Evolutionary conservation across 352 stramenopile species (phyloP).

Genomic region (Globisporangium heterothallicum): DNA sequence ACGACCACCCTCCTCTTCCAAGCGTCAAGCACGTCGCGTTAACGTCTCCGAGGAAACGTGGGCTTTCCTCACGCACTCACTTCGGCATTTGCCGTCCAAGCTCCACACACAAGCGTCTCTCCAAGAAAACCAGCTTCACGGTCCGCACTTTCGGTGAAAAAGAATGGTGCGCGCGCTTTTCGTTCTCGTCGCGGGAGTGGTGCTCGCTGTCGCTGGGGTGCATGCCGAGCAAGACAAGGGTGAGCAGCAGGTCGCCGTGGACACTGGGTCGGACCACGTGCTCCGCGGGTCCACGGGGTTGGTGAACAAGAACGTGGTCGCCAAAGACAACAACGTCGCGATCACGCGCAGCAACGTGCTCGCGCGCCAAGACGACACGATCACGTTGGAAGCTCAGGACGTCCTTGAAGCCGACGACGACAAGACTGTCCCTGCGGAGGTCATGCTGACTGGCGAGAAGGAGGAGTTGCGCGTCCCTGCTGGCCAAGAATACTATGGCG

Average conservation of each 20-base stretch:
- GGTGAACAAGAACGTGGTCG: background rate
- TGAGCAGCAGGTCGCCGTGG: background rate
- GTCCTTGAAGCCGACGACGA: background rate
- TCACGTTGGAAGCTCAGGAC: no score
- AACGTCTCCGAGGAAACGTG: no score
- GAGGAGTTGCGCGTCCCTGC: background rate
- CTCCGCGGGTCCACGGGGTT: background rate
- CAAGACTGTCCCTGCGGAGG: constrained; percentile 1
- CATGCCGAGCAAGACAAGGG: background rate
- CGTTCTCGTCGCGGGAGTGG: background rate
- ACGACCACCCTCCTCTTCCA: no score
- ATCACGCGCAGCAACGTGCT: no score
- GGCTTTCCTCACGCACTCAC: no score
- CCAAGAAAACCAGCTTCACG: no score
- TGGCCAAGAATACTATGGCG: background rate
- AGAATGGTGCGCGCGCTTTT: no score
- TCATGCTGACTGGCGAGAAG: background rate
- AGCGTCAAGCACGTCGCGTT: no score
- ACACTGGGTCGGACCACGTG: background rate
- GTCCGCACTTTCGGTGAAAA: no score
- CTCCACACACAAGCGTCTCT: no score
- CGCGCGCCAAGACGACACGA: no score
- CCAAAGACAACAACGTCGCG: background rate
- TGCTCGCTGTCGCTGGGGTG: background rate
- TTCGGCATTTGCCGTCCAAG: no score